Conservation (phyloP, 176 grass and related monocot genomes). For the Juncus effusus region DNA sequence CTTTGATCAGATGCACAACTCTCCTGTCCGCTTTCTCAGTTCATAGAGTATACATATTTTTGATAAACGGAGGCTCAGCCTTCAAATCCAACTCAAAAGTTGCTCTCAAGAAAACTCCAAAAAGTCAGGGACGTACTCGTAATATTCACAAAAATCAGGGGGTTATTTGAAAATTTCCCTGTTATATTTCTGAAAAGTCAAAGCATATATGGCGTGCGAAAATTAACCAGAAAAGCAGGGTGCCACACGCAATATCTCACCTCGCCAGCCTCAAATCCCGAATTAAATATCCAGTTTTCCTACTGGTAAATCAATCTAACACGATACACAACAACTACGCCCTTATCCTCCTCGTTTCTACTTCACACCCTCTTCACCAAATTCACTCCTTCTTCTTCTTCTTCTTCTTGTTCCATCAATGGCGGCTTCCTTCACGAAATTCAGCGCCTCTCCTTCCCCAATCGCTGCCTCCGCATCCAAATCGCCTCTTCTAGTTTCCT, state of each 20-base stretch:
- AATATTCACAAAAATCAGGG: no score
- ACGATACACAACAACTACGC: slow-evolving; percentile 2
- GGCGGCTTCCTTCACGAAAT: slow-evolving; percentile 21
- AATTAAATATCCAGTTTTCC: slow-evolving; percentile 19
- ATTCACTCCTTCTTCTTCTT: neutral
- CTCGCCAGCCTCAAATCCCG: neutral
- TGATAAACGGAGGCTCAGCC: neutral
- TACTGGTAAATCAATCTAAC: slow-evolving; percentile 19
- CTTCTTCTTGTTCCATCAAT: neutral
- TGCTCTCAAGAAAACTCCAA: neutral
- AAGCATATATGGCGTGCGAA: neutral
- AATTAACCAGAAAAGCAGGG: slow-evolving; percentile 13
- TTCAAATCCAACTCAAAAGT: neutral
- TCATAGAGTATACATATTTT: neutral
- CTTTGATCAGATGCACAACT: no score
- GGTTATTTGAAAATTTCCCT: no score
- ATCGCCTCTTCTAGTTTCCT: slow-evolving; percentile 19
- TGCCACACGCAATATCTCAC: neutral
- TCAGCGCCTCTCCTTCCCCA: slow-evolving; percentile 12
- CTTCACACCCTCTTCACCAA: slow-evolving; percentile 1
- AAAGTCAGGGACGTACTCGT: no score
- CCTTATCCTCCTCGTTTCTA: slow-evolving; percentile 14
- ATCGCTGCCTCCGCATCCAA: slow-evolving; percentile 14
- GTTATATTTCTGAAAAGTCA: neutral
- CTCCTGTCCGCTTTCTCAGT: neutral